A percentile compares a stretch with the other conserved stretches of the same genome.
Evolutionary conservation across 345 rosid genomes (phyloP).

Genomic region (Eucalyptus caleyi): DNA sequence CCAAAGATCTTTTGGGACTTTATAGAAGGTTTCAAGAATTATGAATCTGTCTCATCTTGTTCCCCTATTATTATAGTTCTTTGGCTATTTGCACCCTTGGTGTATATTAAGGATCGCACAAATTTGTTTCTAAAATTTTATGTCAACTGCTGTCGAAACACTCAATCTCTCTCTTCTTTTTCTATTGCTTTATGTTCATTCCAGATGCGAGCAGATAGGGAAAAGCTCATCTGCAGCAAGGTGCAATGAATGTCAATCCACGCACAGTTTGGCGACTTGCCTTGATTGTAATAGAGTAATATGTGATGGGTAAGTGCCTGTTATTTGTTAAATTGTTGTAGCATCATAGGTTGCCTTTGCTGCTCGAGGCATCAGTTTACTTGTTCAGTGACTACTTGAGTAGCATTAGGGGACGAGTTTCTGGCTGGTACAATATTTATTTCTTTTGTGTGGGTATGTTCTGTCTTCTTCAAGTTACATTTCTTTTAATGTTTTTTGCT

Average conservation of each 20-base stretch:
- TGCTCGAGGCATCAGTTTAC: background rate
- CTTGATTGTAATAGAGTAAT: background rate
- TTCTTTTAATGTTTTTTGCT: background rate
- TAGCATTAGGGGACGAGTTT: background rate
- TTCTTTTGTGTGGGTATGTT: background rate
- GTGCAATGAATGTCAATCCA: too few relatives aligned
- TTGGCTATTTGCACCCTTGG: too few relatives aligned
- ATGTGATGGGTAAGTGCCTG: slow-evolving; percentile 44
- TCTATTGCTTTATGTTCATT: too few relatives aligned
- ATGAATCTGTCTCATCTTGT: background rate
- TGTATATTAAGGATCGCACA: too few relatives aligned
- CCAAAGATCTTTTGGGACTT: slow-evolving; percentile 43
- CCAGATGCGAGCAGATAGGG: too few relatives aligned
- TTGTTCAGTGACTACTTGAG: background rate
- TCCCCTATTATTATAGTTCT: background rate
- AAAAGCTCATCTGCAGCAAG: too few relatives aligned
- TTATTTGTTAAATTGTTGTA: background rate
- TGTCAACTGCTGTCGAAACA: too few relatives aligned
- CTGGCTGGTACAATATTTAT: background rate
- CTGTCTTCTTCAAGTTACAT: background rate
- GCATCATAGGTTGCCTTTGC: background rate
- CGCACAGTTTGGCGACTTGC: too few relatives aligned
- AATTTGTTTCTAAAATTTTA: too few relatives aligned
- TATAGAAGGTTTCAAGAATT: slow-evolving; percentile 31
- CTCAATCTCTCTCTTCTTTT: too few relatives aligned